Conservation (phyloP, 2,329 filamentous ascomycete genomes). For the Fusarium drepaniforme region DNA sequence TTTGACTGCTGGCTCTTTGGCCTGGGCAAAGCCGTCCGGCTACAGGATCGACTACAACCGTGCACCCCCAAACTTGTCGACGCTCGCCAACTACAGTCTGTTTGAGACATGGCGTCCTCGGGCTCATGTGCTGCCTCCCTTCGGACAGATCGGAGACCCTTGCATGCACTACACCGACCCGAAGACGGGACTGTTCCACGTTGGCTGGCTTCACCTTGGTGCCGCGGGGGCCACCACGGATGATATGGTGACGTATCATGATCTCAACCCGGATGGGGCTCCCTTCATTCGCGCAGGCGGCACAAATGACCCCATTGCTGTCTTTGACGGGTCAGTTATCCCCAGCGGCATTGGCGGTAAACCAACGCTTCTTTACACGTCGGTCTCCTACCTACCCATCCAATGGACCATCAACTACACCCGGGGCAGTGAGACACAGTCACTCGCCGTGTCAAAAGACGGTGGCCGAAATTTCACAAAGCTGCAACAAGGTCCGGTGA, state of each 20-base stretch:
- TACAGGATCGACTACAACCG: slow-evolving; percentile 49
- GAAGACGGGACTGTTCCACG: slow-evolving; percentile 56
- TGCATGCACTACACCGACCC: slow-evolving; percentile 61
- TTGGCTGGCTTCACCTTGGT: slow-evolving; percentile 56
- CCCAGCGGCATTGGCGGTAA: slow-evolving; percentile 56
- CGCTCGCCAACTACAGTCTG: slow-evolving; percentile 51
- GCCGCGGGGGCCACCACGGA: slow-evolving; percentile 55
- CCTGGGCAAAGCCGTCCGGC: slow-evolving; percentile 28
- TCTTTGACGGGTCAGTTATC: slow-evolving; percentile 60
- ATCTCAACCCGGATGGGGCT: slow-evolving; percentile 53
- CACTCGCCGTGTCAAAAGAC: slow-evolving; percentile 57
- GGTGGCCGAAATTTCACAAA: slow-evolving; percentile 42
- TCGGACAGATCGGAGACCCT: slow-evolving; percentile 56
- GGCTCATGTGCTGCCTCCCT: slow-evolving; percentile 55
- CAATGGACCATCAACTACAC: slow-evolving; percentile 60
- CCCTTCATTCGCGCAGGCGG: slow-evolving; percentile 57
- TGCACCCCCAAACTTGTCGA: slow-evolving; percentile 54
- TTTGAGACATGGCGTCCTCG: slow-evolving; percentile 50
- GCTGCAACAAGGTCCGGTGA: slow-evolving; percentile 35
- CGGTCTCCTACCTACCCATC: slow-evolving; percentile 58
- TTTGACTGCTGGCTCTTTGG: slow-evolving; percentile 28
- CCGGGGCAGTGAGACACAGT: slow-evolving; percentile 59
- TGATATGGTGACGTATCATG: slow-evolving; percentile 54
- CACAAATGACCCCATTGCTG: slow-evolving; percentile 41
- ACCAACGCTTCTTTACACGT: slow-evolving; percentile 59